Conservation (phyloP, 164 flowering plant species). For the Kingdonia uniflora region DNA sequence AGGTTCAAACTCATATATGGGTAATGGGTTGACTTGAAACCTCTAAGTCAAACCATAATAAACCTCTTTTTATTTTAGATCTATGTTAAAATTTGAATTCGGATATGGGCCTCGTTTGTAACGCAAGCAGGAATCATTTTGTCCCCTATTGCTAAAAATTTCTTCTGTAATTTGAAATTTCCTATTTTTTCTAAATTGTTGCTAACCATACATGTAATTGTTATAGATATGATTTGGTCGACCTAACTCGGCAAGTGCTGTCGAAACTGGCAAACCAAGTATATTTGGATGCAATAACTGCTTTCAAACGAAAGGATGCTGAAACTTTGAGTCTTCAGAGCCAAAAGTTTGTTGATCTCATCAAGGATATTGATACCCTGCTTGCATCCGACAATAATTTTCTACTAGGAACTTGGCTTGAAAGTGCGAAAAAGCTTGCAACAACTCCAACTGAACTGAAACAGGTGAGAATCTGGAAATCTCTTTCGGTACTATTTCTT, state of each 20-base stretch:
- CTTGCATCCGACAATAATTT: conserved; percentile 85
- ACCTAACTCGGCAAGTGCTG: conserved; percentile 79
- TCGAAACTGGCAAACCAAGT: conserved; percentile 87
- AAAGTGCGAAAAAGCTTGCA: conserved; percentile 74
- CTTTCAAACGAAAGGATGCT: conserved; percentile 44
- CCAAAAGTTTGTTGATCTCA: conserved; percentile 56
- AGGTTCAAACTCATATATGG: too few species aligned
- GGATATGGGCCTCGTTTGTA: too few species aligned
- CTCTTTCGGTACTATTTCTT: too few species aligned
- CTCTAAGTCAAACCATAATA: too few species aligned
- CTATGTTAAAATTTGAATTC: too few species aligned
- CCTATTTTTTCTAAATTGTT: too few species aligned
- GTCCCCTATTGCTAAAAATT: too few species aligned
- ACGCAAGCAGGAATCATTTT: too few species aligned
- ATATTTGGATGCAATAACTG: conserved; percentile 55
- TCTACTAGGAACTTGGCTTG: conserved; percentile 89
- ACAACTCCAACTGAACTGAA: conserved; percentile 36
- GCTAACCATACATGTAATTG: background rate
- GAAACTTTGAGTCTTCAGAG: conserved; percentile 32
- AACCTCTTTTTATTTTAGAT: too few species aligned
- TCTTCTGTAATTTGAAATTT: too few species aligned
- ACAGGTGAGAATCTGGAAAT: conserved; percentile 39
- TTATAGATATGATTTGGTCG: conserved; percentile 92
- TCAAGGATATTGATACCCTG: conserved; percentile 69
- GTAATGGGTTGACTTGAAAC: too few species aligned